A percentile compares a stretch with the other conserved stretches of the same genome.
Evolutionary conservation across 2,329 filamentous ascomycete species (phyloP).

Genomic region (Teratosphaeria nubilosa): DNA sequence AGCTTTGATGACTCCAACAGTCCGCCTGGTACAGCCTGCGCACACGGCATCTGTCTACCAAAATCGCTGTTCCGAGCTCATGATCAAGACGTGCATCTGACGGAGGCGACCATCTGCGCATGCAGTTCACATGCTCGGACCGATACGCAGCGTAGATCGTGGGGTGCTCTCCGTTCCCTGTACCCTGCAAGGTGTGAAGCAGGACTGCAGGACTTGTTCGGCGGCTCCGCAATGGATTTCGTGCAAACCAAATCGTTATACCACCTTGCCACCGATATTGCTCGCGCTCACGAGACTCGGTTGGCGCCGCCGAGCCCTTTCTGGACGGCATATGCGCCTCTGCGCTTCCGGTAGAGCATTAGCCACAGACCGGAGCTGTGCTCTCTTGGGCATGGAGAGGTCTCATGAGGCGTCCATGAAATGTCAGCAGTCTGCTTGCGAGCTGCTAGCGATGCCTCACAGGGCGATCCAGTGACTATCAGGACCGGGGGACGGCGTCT

Average conservation of each 20-base stretch:
- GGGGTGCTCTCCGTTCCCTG: background rate
- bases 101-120: background rate
- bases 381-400: too few species aligned
- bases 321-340: too few species aligned
- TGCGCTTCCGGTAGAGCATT: background rate
- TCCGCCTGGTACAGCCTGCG: background rate
- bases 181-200: background rate
- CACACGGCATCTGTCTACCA: background rate
- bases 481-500: too few species aligned
- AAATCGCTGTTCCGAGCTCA: background rate
- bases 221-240: background rate
- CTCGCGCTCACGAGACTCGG: background rate
- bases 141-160: background rate
- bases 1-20: background rate
- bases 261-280: background rate
- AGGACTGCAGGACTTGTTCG: background rate
- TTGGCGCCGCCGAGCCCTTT: background rate
- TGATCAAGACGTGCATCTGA: background rate
- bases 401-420: too few species aligned
- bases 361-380: too few species aligned
- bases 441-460: too few species aligned
- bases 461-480: too few species aligned
- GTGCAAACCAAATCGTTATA: background rate
- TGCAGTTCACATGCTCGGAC: background rate
- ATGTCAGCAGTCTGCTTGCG: too few species aligned